phyloP scores from a whole-genome alignment of 768 basidiomycete genomes.

The Hypholoma fasciculare region DNA sequence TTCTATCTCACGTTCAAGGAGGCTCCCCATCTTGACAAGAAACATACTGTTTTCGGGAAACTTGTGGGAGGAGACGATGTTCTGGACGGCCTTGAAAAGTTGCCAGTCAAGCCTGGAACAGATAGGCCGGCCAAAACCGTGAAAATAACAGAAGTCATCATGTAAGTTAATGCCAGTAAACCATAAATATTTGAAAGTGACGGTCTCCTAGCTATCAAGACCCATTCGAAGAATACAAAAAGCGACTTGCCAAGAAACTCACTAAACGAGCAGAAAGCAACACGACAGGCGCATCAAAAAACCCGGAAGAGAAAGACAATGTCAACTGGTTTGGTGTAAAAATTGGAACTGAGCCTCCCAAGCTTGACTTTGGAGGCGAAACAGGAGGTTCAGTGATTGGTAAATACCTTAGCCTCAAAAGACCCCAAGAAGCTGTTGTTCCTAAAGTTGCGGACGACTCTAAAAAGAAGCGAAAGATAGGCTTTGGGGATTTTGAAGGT shows the following conservation, averaged over 20 bases:
- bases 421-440: constrained; percentile 31
- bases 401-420: constrained; percentile 70
- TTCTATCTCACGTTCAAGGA: constrained; percentile 91
- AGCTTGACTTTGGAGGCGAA: constrained; percentile 25
- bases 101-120: constrained; percentile 80
- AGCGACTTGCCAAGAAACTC: constrained; percentile 76
- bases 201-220: constrained; percentile 71
- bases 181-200: not conserved
- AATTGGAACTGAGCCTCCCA: constrained; percentile 52
- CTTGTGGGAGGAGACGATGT: constrained; percentile 95
- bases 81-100: constrained; percentile 77
- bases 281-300: constrained; percentile 28
- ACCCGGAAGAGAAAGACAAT: constrained; percentile 62
- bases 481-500: constrained; percentile 89
- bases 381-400: constrained; percentile 61
- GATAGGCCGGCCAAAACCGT: constrained; percentile 87
- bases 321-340: constrained; percentile 91
- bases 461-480: constrained; percentile 81
- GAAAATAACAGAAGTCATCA: constrained; percentile 80
- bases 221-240: constrained; percentile 93
- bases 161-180: constrained; percentile 50
- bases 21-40: constrained; percentile 84
- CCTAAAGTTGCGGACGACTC: constrained; percentile 35
- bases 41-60: constrained; percentile 97
- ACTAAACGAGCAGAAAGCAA: constrained; percentile 53